These are phyloP conservation scores for Trichoderma aggressivum DNA, from an alignment of 2,329 filamentous ascomycete species.

Conservation along the genomic window DNA sequence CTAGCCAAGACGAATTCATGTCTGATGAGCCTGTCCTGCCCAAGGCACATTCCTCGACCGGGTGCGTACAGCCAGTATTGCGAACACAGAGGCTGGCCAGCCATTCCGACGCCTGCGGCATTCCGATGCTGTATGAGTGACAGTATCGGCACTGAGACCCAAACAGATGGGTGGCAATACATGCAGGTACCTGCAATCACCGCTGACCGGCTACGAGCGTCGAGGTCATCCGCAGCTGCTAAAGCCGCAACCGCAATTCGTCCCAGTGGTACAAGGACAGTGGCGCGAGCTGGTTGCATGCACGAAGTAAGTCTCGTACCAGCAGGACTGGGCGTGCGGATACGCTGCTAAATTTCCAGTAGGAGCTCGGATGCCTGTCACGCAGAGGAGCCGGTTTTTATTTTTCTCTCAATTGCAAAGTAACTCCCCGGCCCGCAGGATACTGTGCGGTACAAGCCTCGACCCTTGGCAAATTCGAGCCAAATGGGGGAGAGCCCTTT, in stretches of 20 bases:
- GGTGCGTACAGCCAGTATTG: neutral
- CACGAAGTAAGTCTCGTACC: neutral
- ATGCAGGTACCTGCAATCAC: neutral
- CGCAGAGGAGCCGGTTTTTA: neutral
- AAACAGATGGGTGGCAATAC: neutral
- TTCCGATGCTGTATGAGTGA: slow-evolving; percentile 4
- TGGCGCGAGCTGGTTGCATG: neutral
- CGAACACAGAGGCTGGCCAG: neutral
- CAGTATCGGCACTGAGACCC: too few species aligned
- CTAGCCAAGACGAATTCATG: neutral
- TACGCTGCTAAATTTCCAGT: slow-evolving; percentile 4
- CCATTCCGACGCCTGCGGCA: slow-evolving; percentile 4
- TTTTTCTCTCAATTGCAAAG: neutral
- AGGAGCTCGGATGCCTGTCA: neutral
- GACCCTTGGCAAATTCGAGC: slow-evolving; percentile 3
- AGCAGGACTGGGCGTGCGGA: neutral
- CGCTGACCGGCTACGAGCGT: neutral
- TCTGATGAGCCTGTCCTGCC: neutral
- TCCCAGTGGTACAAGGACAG: neutral
- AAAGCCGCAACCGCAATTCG: neutral
- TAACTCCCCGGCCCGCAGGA: neutral
- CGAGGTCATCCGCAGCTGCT: neutral
- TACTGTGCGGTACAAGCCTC: slow-evolving; percentile 13
- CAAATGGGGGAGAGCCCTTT: neutral
- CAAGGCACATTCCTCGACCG: neutral